A percentile compares a stretch with the other conserved stretches of the same genome.
Conservation (phyloP, 2,329 filamentous ascomycete genomes). For the Paecilomyces formosus region DNA sequence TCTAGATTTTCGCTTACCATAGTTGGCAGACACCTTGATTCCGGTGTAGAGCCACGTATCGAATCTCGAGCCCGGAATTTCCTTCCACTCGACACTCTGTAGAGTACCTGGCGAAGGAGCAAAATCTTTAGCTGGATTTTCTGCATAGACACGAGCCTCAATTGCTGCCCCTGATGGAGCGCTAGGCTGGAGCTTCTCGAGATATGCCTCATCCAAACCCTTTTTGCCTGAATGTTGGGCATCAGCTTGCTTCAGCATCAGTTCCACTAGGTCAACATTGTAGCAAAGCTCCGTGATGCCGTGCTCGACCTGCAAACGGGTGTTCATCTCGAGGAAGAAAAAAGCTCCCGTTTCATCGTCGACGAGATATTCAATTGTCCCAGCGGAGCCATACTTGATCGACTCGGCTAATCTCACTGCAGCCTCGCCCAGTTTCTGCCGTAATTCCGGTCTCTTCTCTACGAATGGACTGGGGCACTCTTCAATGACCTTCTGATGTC, state of each 20-base stretch:
- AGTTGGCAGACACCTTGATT: constrained; percentile 49
- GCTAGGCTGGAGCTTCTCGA: constrained; percentile 37
- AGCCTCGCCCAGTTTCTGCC: constrained; percentile 54
- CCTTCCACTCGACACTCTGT: constrained; percentile 51
- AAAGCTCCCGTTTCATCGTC: constrained; percentile 76
- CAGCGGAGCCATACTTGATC: constrained; percentile 69
- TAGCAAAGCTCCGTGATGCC: constrained; percentile 53
- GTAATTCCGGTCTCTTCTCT: constrained; percentile 48
- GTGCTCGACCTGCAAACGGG: constrained; percentile 52
- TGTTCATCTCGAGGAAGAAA: constrained; percentile 59
- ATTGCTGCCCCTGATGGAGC: constrained; percentile 43
- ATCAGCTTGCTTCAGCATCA: constrained; percentile 52
- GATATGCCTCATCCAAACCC: constrained; percentile 34
- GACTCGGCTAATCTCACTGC: constrained; percentile 60
- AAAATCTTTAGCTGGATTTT: constrained; percentile 53
- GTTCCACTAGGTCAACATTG: constrained; percentile 45
- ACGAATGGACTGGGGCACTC: constrained; percentile 74
- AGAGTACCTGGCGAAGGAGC: constrained; percentile 53
- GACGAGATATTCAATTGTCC: constrained; percentile 85
- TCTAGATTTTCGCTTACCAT: constrained; percentile 33
- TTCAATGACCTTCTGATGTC: constrained; percentile 87
- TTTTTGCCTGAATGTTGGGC: constrained; percentile 38
- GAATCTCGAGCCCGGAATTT: constrained; percentile 43
- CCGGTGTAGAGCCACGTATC: constrained; percentile 59
- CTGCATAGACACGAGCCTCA: constrained; percentile 50